Base-by-base conservation (phyloP, 2,329 filamentous ascomycete species). In the Pseudogymnoascus sp. region DNA sequence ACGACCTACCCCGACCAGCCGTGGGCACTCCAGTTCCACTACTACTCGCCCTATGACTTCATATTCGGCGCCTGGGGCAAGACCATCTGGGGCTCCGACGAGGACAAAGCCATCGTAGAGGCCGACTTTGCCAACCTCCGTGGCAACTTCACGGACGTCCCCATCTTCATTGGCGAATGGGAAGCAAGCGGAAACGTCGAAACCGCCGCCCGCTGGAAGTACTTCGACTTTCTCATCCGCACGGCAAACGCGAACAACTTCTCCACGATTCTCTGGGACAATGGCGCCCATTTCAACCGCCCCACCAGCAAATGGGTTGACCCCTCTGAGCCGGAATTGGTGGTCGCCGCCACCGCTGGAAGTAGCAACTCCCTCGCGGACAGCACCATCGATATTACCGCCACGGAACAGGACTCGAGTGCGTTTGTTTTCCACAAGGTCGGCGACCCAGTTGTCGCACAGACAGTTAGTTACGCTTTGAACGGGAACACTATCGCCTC, bases 11-110 rank as follows among this genome's bases (percentile, higher is more conserved):
- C 75, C 10, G 81, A 82, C 61, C 68, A 71, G 58, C 81, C 82
- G 0, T 84, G 79, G 75, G 81, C 78, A 0, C 74, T 84, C 28
- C 81, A 84, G 66, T 83, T 81, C 66, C 82, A 85, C 66, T 84
- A 83, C 69, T 85, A 84, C 70, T 77, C 74, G 7, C 80, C 79
- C 9, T 82, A 79, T 70, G 76, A 77, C 62, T 76, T 77, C 57
- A 71, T 75, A 13, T 77, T 77, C 64, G 62, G 70, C 55, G 71
- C 77, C 10, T 84, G 80, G 81, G 82, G 82, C 21, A 82, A 81
- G 67, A 83, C 82, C 0, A 79, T 78, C 57, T 83, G 80, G 81
- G 81, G 82, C 21, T 79, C 77, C 1, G 77, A 77, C 18, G 72
- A 73, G 0, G 81, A 84, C 66, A 80, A 81, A 65, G 71, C 74